Percentiles rank a stretch among this genome's conserved stretches.
Conservation (phyloP, 1,139 yeast species). For the Debaryomycetaceae sp. region DNA sequence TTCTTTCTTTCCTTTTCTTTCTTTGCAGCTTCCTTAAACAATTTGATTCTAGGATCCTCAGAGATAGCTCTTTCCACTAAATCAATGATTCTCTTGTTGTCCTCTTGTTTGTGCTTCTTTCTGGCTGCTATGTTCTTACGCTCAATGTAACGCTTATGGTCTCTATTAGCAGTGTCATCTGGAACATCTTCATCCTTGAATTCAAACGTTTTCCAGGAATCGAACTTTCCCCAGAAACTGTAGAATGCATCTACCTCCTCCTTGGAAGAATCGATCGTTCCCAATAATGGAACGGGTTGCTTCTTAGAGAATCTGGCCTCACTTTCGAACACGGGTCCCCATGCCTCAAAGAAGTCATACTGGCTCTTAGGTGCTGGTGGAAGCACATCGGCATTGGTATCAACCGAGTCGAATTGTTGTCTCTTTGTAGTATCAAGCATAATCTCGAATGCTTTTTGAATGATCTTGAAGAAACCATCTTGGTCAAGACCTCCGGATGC, state of each 20-base stretch:
- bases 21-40: slow-evolving; percentile 92
- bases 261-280: slow-evolving; percentile 64
- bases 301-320: slow-evolving; percentile 91
- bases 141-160: slow-evolving; percentile 97
- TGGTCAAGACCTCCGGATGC: slow-evolving; percentile 81
- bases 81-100: slow-evolving; percentile 84
- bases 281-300: slow-evolving; percentile 84
- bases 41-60: slow-evolving; percentile 93
- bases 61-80: slow-evolving; percentile 82
- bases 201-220: slow-evolving; percentile 98
- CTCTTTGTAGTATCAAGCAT: slow-evolving; percentile 83
- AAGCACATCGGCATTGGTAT: slow-evolving; percentile 75
- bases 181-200: slow-evolving; percentile 99
- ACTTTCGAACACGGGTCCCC: slow-evolving; percentile 88
- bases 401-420: slow-evolving; percentile 94
- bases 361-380: slow-evolving; percentile 66
- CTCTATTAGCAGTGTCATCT: slow-evolving; percentile 98
- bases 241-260: slow-evolving; percentile 88
- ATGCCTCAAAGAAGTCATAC: slow-evolving; percentile 84
- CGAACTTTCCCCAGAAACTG: slow-evolving; percentile 90
- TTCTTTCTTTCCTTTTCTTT: slow-evolving; percentile 91
- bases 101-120: slow-evolving; percentile 97
- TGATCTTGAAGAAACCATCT: slow-evolving; percentile 97
- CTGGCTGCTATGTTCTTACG: slow-evolving; percentile 96
- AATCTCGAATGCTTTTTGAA: slow-evolving; percentile 93